phyloP scores from a whole-genome alignment of 306 rosid genomes.

The Boehmeria nivea region DNA sequence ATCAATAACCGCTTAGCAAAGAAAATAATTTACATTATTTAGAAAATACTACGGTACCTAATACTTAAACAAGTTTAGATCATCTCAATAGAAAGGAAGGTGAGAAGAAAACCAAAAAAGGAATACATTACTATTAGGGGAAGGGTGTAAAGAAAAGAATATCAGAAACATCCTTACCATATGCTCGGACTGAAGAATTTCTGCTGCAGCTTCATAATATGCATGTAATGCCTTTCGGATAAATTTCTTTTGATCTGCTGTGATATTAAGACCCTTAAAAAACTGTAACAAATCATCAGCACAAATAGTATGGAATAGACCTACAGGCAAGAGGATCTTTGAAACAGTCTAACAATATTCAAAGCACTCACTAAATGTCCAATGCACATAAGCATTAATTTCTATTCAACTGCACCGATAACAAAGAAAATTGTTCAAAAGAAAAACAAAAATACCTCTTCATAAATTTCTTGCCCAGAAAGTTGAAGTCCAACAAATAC shows the following conservation, averaged over 20 bases:
- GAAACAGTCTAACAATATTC: slow-evolving; percentile 8
- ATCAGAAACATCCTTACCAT: slow-evolving; percentile 47
- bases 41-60: not conserved
- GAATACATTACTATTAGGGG: not conserved
- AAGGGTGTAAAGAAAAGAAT: slow-evolving; percentile 6
- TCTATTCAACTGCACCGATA: not conserved
- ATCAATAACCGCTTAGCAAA: too few species aligned
- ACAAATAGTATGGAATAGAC: slow-evolving; percentile 22
- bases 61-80: too few species aligned
- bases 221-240: slow-evolving; percentile 73
- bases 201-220: slow-evolving; percentile 81
- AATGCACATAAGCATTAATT: too few species aligned
- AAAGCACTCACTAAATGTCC: too few species aligned
- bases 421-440: not conserved
- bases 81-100: not conserved
- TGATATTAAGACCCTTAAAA: slow-evolving; percentile 81
- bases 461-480: slow-evolving; percentile 73
- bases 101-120: not conserved
- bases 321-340: slow-evolving; percentile 7
- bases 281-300: slow-evolving; percentile 57
- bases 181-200: slow-evolving; percentile 94
- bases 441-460: slow-evolving; percentile 49
- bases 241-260: slow-evolving; percentile 83
- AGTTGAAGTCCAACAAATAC: slow-evolving; percentile 72
- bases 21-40: slow-evolving; percentile 20